A percentile compares a stretch with the other conserved stretches of the same genome.
Conservation (phyloP, 129 eudicot species). For the Centaurea solstitialis region DNA sequence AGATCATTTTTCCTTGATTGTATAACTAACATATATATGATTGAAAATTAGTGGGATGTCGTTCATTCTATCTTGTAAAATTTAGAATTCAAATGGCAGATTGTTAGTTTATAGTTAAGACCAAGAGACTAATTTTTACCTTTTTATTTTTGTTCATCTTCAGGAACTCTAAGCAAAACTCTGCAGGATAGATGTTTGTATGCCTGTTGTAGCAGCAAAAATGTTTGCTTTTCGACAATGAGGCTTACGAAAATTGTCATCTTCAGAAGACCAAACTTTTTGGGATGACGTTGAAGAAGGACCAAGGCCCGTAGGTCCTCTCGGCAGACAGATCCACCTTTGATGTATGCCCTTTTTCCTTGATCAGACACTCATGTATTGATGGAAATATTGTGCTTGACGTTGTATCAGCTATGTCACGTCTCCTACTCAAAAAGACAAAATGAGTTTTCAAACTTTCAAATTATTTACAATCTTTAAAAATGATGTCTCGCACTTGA, state of each 20-base stretch:
- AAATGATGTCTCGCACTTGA: neutral
- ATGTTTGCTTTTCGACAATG: slow-evolving; percentile 90
- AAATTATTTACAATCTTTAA: neutral
- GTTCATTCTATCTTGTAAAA: neutral
- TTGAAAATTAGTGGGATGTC: neutral
- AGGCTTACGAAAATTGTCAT: slow-evolving; percentile 96
- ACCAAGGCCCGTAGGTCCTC: slow-evolving; percentile 85
- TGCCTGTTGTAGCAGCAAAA: slow-evolving; percentile 83
- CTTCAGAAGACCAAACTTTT: slow-evolving; percentile 89
- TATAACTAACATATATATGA: neutral
- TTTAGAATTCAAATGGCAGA: neutral
- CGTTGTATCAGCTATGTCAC: neutral
- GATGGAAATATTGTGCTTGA: slow-evolving; percentile 2
- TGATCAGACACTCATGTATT: neutral
- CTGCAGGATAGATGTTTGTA: slow-evolving; percentile 40
- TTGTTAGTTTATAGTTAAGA: neutral
- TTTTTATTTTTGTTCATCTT: slow-evolving; percentile 16
- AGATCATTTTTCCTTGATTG: neutral
- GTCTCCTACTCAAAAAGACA: slow-evolving; percentile 21
- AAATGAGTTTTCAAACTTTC: slow-evolving; percentile 34
- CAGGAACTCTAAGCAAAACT: slow-evolving; percentile 92
- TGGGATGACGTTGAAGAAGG: slow-evolving; percentile 99
- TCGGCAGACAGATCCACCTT: slow-evolving; percentile 57
- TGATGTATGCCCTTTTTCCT: too few relatives aligned
- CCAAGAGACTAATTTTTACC: neutral